Evolutionary conservation across 495 filamentous ascomycete species (phyloP).

Genomic region (Podospora tetraspora): DNA sequence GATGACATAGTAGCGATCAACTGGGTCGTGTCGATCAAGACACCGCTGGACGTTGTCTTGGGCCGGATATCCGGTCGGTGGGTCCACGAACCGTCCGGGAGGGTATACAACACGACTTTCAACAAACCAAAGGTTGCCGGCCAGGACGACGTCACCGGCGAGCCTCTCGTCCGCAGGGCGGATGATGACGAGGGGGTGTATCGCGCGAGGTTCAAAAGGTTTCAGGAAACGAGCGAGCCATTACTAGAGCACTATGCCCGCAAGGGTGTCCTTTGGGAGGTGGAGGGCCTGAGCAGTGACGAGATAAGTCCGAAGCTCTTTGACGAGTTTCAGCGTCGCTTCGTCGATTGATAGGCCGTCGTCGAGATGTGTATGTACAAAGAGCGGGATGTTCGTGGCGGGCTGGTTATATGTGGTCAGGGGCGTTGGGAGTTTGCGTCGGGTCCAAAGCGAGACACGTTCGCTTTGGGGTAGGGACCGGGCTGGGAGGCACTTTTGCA

Average conservation of each 20-base stretch:
- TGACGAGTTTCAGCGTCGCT: slow-evolving; percentile 70
- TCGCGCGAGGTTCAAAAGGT: slow-evolving; percentile 69
- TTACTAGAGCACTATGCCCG: slow-evolving; percentile 83
- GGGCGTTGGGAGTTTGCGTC: neutral
- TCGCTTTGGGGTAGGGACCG: neutral
- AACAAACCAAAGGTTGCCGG: slow-evolving; percentile 76
- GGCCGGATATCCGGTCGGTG: slow-evolving; percentile 84
- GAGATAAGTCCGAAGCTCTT: slow-evolving; percentile 87
- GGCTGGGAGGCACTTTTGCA: neutral
- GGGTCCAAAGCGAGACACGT: neutral
- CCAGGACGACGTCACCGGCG: slow-evolving; percentile 86
- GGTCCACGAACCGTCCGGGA: slow-evolving; percentile 87
- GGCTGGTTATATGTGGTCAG: neutral
- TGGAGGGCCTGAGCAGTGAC: slow-evolving; percentile 80
- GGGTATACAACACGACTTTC: slow-evolving; percentile 92
- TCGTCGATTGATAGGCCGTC: slow-evolving; percentile 35
- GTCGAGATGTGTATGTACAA: neutral
- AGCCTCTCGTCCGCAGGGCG: slow-evolving; percentile 69
- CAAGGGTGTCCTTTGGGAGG: slow-evolving; percentile 81
- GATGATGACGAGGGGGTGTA: slow-evolving; percentile 89
- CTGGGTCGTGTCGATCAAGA: slow-evolving; percentile 67
- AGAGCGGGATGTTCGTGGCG: neutral
- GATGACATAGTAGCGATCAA: slow-evolving; percentile 85
- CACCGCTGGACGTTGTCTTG: slow-evolving; percentile 72
- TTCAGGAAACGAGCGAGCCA: slow-evolving; percentile 78